Evolutionary conservation across 1,139 yeast species (phyloP), one percentile per base, ranked within the genome.

Genomic region (Taiozyma sp.): DNA sequence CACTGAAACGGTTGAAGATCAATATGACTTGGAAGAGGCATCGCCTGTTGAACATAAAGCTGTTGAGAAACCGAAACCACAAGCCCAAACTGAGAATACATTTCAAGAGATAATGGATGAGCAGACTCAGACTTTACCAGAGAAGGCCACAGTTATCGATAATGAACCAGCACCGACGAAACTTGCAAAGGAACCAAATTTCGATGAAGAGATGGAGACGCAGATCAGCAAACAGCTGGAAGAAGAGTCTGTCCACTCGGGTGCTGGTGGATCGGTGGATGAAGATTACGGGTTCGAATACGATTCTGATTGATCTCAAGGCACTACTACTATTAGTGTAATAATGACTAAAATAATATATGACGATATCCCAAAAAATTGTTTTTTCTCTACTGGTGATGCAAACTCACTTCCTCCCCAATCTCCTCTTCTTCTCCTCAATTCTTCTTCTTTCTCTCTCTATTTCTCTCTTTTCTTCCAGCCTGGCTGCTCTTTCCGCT

Each of bases 381-480:
- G 7, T n/a, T 24, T 4, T 4, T 24, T 24, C 21, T 44, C 26
- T 22, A 40, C 16, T 30, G 30, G 30, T 28, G 37, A 44, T 40
- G 28, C 22, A 11, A 24, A 30, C 19, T 45, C 46, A 47, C 29
- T 32, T 42, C 37, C 48, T 53, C 1, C 55, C 56, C 42, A 64
- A 55, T 53, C 73, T 68, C 50, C 64, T 68, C 47, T 62, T 65
- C 62, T 79, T 79, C 52, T 72, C 77, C 46, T 66, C 69, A 8
- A 73, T 72, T 43, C 71, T 71, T 54, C 76, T 72, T 56, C 73
- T 77, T 56, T 87, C 82, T 64, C 79, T 79, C 51, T 71, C 78
- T 60, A 76, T 75, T 62, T 87, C 95, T 48, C 72, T 68, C 50
- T 73, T 72, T 60, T 88, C 96, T 62, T 88, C 96, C 44, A 73